phyloP scores from a whole-genome alignment of 371 early-diverging fungal species.

The Mucor piriformis region DNA sequence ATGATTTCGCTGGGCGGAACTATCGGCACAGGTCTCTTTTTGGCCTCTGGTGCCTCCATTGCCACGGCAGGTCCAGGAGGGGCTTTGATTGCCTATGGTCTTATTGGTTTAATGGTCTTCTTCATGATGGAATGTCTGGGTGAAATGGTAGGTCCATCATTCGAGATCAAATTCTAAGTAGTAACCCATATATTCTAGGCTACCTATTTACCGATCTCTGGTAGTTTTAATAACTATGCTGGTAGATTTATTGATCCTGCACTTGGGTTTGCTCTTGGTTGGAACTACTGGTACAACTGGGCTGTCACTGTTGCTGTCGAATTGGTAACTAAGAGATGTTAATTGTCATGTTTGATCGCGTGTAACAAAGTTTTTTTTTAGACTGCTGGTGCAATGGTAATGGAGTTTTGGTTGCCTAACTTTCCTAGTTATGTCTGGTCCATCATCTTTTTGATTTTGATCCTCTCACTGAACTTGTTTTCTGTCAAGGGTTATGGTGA shows the following conservation, averaged over 20 bases:
- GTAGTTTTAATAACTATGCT: conserved; percentile 85
- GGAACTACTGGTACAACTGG: conserved; percentile 83
- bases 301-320: conserved; percentile 84
- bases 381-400: conserved; percentile 43
- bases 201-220: conserved; percentile 82
- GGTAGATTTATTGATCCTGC: conserved; percentile 84
- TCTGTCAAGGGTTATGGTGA: conserved; percentile 62
- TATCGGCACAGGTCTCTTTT: conserved; percentile 85
- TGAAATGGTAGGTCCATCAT: conserved; percentile 67
- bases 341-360: not conserved
- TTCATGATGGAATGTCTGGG: conserved; percentile 83
- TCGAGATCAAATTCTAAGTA: no score
- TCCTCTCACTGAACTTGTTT: conserved; percentile 54
- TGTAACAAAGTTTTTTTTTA: conserved; percentile 1
- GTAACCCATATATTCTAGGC: conserved; percentile 22
- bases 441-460: conserved; percentile 42
- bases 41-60: conserved; percentile 79
- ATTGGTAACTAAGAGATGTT: conserved; percentile 22
- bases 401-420: conserved; percentile 72
- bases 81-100: conserved; percentile 72
- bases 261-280: conserved; percentile 82
- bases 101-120: conserved; percentile 81
- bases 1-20: conserved; percentile 86
- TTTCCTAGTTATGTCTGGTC: conserved; percentile 59
- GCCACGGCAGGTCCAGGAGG: conserved; percentile 82